A percentile compares a stretch with the other conserved stretches of the same genome.
Conservation (phyloP, 345 rosid species). For the Rhizophora apiculata region DNA sequence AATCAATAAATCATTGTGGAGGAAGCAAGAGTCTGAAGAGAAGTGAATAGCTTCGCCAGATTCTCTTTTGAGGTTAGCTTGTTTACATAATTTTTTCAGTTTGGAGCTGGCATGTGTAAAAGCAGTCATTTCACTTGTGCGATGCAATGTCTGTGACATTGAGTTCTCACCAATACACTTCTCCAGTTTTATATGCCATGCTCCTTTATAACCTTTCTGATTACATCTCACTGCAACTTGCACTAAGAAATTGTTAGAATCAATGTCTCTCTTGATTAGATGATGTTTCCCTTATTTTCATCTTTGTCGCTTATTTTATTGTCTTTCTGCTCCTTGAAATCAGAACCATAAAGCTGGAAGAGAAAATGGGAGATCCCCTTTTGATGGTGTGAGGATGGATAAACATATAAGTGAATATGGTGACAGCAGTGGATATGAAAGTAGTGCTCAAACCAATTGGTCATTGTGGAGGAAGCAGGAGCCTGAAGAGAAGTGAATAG, state of each 20-base stretch:
- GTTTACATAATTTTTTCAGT: neutral
- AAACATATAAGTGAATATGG: slow-evolving; percentile 58
- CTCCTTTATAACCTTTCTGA: too few species aligned
- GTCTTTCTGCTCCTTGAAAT: slow-evolving; percentile 10
- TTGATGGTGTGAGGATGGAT: slow-evolving; percentile 39
- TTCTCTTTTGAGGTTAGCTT: slow-evolving; percentile 14
- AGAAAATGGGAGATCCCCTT: slow-evolving; percentile 41
- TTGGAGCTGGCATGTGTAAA: neutral
- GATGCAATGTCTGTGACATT: neutral
- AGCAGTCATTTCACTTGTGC: too few species aligned
- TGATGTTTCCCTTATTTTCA: neutral
- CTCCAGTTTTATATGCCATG: too few species aligned
- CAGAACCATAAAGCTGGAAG: slow-evolving; percentile 58
- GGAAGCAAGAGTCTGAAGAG: slow-evolving; percentile 44
- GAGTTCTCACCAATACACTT: too few species aligned
- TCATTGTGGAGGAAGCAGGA: slow-evolving; percentile 45
- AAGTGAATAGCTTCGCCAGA: slow-evolving; percentile 31
- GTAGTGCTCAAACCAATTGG: slow-evolving; percentile 42
- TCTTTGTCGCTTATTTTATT: neutral
- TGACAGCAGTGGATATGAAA: slow-evolving; percentile 76
- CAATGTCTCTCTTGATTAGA: too few species aligned
- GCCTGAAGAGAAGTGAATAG: slow-evolving; percentile 38
- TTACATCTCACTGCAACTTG: too few species aligned
- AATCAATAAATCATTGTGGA: slow-evolving; percentile 37
- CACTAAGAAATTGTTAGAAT: too few species aligned